Conservation (phyloP, 192 early-diverging fungal species). For the Diversispora eburnea region DNA sequence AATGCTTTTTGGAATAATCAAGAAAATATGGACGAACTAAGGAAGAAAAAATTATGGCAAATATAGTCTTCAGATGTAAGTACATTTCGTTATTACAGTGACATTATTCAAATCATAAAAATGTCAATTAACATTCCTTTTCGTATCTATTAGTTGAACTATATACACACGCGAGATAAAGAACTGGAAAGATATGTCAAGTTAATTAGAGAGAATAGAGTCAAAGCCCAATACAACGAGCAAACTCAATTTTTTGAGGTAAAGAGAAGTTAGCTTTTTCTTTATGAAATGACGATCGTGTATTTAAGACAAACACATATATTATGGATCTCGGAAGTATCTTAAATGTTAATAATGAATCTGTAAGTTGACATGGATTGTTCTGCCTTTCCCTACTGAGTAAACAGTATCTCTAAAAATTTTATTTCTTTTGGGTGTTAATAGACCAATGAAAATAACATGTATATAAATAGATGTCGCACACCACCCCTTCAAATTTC, state of each 20-base stretch:
- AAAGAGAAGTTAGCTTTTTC: not conserved
- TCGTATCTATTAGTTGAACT: constrained; percentile 14
- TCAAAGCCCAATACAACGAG: not conserved
- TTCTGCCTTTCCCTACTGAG: no score
- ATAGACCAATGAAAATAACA: no score
- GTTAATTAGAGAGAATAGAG: not conserved
- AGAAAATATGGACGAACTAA: not conserved
- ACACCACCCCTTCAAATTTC: not conserved
- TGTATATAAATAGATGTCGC: not conserved
- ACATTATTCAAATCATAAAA: constrained; percentile 13
- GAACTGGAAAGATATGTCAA: constrained; percentile 5
- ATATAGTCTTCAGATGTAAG: constrained; percentile 16
- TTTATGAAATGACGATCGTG: not conserved
- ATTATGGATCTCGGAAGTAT: constrained; percentile 16
- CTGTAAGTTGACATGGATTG: no score
- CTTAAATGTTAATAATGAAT: no score
- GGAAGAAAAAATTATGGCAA: constrained; percentile 15
- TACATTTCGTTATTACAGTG: not conserved
- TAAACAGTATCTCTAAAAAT: no score
- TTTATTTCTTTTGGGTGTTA: no score
- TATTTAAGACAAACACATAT: not conserved
- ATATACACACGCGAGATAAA: not conserved
- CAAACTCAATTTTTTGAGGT: not conserved
- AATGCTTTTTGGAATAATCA: constrained; percentile 15
- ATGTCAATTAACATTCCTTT: not conserved